These are phyloP conservation scores for Paecilomyces dactylethromorphus DNA, from an alignment of 2,329 filamentous ascomycete species.

Conservation along the genomic window DNA sequence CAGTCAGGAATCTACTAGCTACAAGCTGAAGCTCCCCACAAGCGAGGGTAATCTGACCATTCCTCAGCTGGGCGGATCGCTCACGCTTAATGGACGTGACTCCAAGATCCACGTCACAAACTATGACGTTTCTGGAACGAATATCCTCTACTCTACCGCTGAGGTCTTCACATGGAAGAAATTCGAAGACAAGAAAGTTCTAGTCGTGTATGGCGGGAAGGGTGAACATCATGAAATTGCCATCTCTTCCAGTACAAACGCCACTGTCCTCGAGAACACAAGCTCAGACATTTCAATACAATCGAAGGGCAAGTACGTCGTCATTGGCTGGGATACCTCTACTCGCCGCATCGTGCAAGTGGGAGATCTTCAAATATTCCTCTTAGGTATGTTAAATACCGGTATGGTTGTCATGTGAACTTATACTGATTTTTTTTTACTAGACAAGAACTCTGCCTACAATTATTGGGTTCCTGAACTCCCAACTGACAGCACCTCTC, in stretches of 20 bases:
- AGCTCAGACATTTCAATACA: constrained; percentile 21
- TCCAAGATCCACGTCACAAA: constrained; percentile 40
- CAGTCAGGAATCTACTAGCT: constrained; percentile 50
- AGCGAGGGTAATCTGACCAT: constrained; percentile 33
- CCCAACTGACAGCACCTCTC: constrained; percentile 15
- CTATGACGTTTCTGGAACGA: constrained; percentile 33
- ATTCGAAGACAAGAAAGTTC: constrained; percentile 48
- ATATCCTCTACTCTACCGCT: constrained; percentile 37
- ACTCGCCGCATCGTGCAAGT: constrained; percentile 36
- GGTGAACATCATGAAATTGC: constrained; percentile 37
- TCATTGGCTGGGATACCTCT: constrained; percentile 48
- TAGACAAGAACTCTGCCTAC: constrained; percentile 47
- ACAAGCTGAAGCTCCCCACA: constrained; percentile 54
- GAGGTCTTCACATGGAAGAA: constrained; percentile 50
- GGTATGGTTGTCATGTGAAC: not conserved
- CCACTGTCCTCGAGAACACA: constrained; percentile 27
- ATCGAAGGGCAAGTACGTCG: constrained; percentile 18
- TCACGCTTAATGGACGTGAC: constrained; percentile 35
- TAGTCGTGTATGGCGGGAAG: constrained; percentile 34
- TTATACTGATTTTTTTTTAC: constrained; percentile 8
- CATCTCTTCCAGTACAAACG: constrained; percentile 20
- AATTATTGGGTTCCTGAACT: constrained; percentile 40
- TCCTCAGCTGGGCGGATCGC: constrained; percentile 32
- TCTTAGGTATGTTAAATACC: constrained; percentile 37
- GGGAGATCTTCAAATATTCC: constrained; percentile 47